phyloP scores from a whole-genome alignment of 2,329 filamentous ascomycete genomes.

The Phoma sp. region DNA sequence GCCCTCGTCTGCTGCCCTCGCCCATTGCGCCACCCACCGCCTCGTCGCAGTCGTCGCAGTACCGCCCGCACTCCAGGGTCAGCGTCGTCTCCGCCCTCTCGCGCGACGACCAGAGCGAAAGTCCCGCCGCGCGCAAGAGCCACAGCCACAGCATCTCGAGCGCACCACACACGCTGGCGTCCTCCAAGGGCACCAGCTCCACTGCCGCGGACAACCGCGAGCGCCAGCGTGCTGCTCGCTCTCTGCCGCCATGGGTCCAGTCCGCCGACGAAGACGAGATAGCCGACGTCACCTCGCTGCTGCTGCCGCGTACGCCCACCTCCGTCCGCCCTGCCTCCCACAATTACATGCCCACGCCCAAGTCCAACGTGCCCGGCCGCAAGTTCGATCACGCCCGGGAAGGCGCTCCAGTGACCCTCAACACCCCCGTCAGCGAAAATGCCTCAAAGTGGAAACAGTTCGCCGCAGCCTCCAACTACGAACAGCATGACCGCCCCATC shows the following conservation, averaged over 20 bases:
- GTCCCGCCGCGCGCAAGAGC: conserved; percentile 33
- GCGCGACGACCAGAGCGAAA: conserved; percentile 36
- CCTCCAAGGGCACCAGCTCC: conserved; percentile 37
- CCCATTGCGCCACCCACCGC: conserved; percentile 40
- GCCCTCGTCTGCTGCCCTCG: conserved; percentile 39
- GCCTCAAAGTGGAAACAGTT: conserved; percentile 51
- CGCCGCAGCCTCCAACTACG: conserved; percentile 40
- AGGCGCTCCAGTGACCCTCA: conserved; percentile 46
- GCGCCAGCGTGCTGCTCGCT: conserved; percentile 42
- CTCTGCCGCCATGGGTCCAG: conserved; percentile 50
- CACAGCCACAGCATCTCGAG: conserved; percentile 46
- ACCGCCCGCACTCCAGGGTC: conserved; percentile 41
- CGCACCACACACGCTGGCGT: conserved; percentile 47
- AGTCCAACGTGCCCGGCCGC: conserved; percentile 47
- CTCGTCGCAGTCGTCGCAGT: conserved; percentile 36
- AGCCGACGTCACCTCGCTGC: conserved; percentile 36
- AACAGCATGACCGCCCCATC: conserved; percentile 32
- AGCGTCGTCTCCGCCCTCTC: conserved; percentile 36
- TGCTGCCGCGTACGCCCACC: conserved; percentile 46
- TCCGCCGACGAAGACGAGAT: conserved; percentile 46
- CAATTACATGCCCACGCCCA: conserved; percentile 49
- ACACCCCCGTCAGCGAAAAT: conserved; percentile 40
- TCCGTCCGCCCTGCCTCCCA: conserved; percentile 45
- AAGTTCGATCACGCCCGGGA: conserved; percentile 49
- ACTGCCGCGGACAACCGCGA: conserved; percentile 40